Conservation (phyloP, 2,329 filamentous ascomycete genomes). For the Phyllosticta citriasiana region DNA sequence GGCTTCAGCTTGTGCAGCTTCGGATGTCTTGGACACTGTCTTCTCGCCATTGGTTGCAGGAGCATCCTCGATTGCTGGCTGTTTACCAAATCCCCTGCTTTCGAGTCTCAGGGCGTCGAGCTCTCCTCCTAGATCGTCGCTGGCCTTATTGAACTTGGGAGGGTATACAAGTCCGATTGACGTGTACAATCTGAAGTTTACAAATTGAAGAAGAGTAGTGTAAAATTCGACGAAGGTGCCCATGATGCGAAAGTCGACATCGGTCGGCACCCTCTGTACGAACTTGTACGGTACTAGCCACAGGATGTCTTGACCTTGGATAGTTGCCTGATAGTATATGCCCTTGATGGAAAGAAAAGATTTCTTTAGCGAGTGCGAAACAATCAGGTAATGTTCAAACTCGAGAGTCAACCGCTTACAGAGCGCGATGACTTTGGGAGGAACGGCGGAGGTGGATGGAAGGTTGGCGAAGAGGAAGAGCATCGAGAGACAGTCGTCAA, state of each 20-base stretch:
- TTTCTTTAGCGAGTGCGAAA: conserved; percentile 82
- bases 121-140: conserved; percentile 84
- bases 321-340: conserved; percentile 97
- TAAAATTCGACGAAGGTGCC: conserved; percentile 98
- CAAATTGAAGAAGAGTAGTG: conserved; percentile 87
- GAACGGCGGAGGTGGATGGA: conserved; percentile 78
- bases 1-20: conserved; percentile 39
- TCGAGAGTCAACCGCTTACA: conserved; percentile 90
- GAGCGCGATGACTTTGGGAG: conserved; percentile 87
- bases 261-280: conserved; percentile 84
- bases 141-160: conserved; percentile 78
- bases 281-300: conserved; percentile 98
- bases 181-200: conserved; percentile 93
- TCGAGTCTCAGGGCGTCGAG: conserved; percentile 86
- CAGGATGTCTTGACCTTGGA: conserved; percentile 91
- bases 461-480: conserved; percentile 96
- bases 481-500: conserved; percentile 95
- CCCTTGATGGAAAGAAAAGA: conserved; percentile 98
- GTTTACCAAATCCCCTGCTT: conserved; percentile 48
- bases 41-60: conserved; percentile 16
- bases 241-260: conserved; percentile 99
- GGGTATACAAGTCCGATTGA: conserved; percentile 87
- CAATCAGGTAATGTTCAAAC: conserved; percentile 96
- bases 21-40: conserved; percentile 19
- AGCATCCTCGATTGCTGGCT: conserved; percentile 15